Conservation (phyloP, 495 filamentous ascomycete genomes). For the Aspergillus incahuasiensis region DNA sequence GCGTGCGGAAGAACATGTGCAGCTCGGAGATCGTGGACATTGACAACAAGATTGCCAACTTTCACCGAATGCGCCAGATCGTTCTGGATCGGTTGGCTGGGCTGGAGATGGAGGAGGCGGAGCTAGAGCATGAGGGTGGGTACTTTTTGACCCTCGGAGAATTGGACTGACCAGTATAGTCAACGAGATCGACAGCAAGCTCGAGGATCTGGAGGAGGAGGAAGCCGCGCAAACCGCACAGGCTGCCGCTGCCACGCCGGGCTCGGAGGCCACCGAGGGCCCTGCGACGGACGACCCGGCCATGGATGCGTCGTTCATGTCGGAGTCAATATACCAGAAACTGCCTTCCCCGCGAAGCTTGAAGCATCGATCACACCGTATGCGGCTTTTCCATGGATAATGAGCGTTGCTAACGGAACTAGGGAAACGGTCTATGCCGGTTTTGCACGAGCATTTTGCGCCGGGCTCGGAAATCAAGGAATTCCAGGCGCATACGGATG, state of each 20-base stretch:
- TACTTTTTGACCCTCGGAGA: constrained; percentile 9
- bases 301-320: constrained; percentile 81
- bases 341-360: constrained; percentile 63
- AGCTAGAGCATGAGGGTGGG: constrained; percentile 81
- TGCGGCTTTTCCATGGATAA: neutral
- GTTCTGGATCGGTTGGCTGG: constrained; percentile 82
- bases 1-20: constrained; percentile 94
- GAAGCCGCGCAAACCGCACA: constrained; percentile 62
- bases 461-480: constrained; percentile 85
- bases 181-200: constrained; percentile 72
- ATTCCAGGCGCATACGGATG: constrained; percentile 81
- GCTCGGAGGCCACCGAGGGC: constrained; percentile 49
- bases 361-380: constrained; percentile 60
- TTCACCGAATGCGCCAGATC: constrained; percentile 90
- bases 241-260: constrained; percentile 36
- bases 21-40: constrained; percentile 94
- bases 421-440: constrained; percentile 81
- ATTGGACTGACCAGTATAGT: constrained; percentile 42
- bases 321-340: constrained; percentile 94
- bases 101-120: constrained; percentile 89
- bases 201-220: constrained; percentile 81
- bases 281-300: constrained; percentile 50
- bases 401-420: constrained; percentile 11
- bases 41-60: constrained; percentile 91
- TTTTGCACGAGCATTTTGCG: constrained; percentile 92